phyloP scores from a whole-genome alignment of 2,329 filamentous ascomycete genomes.

The Ophiostoma novo-ulmi region DNA sequence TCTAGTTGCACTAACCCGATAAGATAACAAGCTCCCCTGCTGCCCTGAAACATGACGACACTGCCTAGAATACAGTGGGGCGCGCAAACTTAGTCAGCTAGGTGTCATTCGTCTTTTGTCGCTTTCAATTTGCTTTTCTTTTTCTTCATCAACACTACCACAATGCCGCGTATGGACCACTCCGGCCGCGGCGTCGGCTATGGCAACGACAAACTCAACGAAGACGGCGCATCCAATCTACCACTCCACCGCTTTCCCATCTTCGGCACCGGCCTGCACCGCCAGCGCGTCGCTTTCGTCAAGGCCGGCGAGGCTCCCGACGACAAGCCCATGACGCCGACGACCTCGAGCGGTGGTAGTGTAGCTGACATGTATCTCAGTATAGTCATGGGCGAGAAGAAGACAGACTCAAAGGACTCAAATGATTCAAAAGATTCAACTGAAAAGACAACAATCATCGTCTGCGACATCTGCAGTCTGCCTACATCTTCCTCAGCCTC shows the following conservation, averaged over 20 bases:
- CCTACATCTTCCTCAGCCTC: not conserved
- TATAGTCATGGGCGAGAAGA: constrained; percentile 45
- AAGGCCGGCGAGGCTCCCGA: constrained; percentile 38
- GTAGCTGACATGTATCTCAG: constrained; percentile 60
- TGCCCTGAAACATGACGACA: constrained; percentile 22
- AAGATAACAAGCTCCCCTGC: constrained; percentile 14
- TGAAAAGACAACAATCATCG: not conserved
- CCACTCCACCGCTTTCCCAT: constrained; percentile 50
- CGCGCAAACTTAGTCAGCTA: not conserved
- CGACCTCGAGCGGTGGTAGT: constrained; percentile 31
- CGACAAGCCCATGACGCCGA: constrained; percentile 33
- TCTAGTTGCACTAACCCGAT: constrained; percentile 10
- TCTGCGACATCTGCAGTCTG: constrained; percentile 22
- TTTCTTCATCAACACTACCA: not conserved
- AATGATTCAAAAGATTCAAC: not conserved
- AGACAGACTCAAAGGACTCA: constrained; percentile 22
- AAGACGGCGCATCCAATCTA: constrained; percentile 38
- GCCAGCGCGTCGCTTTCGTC: constrained; percentile 53
- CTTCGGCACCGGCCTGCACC: constrained; percentile 54
- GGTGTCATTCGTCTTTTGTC: not conserved
- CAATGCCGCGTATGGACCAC: not conserved
- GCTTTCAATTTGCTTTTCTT: not conserved
- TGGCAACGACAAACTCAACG: constrained; percentile 9
- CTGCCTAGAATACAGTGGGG: constrained; percentile 3
- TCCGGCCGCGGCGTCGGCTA: not conserved